A percentile compares a stretch with the other conserved stretches of the same genome.
Evolutionary conservation across 2,329 filamentous ascomycete species (phyloP).

Genomic region (Phialophora tarda): DNA sequence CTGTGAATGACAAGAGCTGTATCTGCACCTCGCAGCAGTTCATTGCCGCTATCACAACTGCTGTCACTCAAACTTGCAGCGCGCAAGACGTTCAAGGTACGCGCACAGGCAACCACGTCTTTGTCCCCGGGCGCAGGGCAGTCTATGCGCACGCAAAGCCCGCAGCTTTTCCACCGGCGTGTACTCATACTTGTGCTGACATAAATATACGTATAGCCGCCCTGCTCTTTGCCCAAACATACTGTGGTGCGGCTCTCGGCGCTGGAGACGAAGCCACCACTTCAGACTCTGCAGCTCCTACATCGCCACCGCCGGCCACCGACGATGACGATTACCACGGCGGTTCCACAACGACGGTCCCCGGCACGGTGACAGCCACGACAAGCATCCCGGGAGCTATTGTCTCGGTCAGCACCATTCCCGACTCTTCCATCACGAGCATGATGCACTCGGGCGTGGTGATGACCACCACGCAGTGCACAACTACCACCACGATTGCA

Average conservation of each 20-base stretch:
- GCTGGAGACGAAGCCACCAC: constrained; percentile 2
- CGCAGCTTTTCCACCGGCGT: constrained; percentile 7
- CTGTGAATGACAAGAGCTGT: constrained; percentile 24
- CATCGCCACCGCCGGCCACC: neutral
- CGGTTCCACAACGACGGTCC: constrained; percentile 27
- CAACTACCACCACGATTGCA: constrained; percentile 10
- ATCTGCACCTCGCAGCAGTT: constrained; percentile 32
- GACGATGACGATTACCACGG: neutral
- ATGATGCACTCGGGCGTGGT: constrained; percentile 2
- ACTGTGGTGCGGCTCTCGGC: constrained; percentile 26
- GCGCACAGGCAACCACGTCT: neutral
- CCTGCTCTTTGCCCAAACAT: constrained; percentile 23
- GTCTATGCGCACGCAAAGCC: neutral
- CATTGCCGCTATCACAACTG: constrained; percentile 31
- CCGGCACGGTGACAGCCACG: constrained; percentile 24
- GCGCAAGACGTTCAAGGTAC: constrained; percentile 28
- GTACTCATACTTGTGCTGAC: neutral
- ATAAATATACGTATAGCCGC: constrained; percentile 19
- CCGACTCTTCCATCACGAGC: neutral
- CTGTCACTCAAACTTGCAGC: constrained; percentile 26
- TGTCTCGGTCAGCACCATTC: constrained; percentile 8
- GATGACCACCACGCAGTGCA: constrained; percentile 26
- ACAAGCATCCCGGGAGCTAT: constrained; percentile 3
- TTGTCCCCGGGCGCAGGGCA: neutral
- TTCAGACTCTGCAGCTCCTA: neutral